A percentile compares a stretch with the other conserved stretches of the same genome.
Conservation (phyloP, 148 eudicot genomes). For the Chenopodium album region DNA sequence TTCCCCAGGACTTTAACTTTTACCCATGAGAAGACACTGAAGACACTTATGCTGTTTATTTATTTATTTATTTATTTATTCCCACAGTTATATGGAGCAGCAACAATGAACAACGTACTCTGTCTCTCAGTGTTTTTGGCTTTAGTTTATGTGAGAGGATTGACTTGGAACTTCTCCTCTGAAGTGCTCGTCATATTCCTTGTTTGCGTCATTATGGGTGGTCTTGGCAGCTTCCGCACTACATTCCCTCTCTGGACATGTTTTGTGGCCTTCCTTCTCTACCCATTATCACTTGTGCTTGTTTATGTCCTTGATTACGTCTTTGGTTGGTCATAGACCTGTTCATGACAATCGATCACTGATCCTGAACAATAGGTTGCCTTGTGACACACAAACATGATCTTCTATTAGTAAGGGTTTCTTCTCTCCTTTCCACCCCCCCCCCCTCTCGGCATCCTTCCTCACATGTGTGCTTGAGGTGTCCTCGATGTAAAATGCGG, state of each 20-base stretch:
- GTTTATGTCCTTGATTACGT: slow-evolving; percentile 83
- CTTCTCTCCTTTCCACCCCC: background rate
- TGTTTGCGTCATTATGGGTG: slow-evolving; percentile 77
- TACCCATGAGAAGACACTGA: background rate
- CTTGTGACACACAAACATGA: background rate
- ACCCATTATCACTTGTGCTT: slow-evolving; percentile 67
- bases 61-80: slow-evolving; percentile 10
- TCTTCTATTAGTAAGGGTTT: background rate
- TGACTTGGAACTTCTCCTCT: slow-evolving; percentile 89
- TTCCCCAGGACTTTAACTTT: background rate
- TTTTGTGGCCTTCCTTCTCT: slow-evolving; percentile 65
- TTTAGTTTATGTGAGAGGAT: slow-evolving; percentile 70
- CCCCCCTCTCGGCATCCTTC: background rate
- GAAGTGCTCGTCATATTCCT: slow-evolving; percentile 84
- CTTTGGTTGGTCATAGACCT: slow-evolving; percentile 77
- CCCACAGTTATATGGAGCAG: slow-evolving; percentile 75
- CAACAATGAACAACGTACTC: slow-evolving; percentile 79
- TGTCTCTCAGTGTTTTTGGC: slow-evolving; percentile 89
- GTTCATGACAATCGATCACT: background rate
- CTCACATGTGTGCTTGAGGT: background rate
- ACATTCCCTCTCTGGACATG: slow-evolving; percentile 84
- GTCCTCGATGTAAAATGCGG: background rate
- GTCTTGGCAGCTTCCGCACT: slow-evolving; percentile 70
- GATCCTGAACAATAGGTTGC: slow-evolving; percentile 9
- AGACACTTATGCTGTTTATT: background rate